Percentiles rank a stretch among this genome's conserved stretches.
phyloP scores from a whole-genome alignment of 257 asterid species.

The Phtheirospermum japonicum region DNA sequence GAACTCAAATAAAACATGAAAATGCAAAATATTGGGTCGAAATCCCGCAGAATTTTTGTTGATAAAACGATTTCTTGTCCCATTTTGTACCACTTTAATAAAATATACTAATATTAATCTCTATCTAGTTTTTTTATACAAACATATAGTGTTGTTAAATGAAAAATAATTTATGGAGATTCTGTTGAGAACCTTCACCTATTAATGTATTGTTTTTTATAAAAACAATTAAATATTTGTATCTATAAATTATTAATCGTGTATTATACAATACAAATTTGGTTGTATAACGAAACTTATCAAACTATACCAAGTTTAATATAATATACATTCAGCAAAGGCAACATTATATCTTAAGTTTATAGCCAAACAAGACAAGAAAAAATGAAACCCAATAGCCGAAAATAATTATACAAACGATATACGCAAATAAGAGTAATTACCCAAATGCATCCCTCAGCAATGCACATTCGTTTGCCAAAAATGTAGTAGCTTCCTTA shows the following conservation, averaged over 20 bases:
- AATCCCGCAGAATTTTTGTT: neutral
- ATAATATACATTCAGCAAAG: too few relatives aligned
- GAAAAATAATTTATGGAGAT: too few relatives aligned
- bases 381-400: neutral
- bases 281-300: neutral
- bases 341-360: too few relatives aligned
- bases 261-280: neutral
- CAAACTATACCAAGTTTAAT: neutral
- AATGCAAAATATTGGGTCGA: neutral
- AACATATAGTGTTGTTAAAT: neutral
- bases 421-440: constrained; percentile 9
- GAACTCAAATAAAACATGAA: neutral
- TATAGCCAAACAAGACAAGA: neutral
- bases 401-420: constrained; percentile 14
- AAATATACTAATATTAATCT: neutral
- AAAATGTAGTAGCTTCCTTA: constrained; percentile 70
- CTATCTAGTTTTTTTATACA: neutral
- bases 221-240: too few relatives aligned
- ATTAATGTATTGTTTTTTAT: too few relatives aligned
- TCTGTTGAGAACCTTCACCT: neutral
- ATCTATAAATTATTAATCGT: too few relatives aligned
- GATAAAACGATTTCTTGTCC: neutral
- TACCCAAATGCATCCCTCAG: constrained; percentile 89
- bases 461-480: constrained; percentile 84
- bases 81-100: neutral